Conservation (phyloP, 352 stramenopile genomes). For the Globisporangium spiculum region DNA sequence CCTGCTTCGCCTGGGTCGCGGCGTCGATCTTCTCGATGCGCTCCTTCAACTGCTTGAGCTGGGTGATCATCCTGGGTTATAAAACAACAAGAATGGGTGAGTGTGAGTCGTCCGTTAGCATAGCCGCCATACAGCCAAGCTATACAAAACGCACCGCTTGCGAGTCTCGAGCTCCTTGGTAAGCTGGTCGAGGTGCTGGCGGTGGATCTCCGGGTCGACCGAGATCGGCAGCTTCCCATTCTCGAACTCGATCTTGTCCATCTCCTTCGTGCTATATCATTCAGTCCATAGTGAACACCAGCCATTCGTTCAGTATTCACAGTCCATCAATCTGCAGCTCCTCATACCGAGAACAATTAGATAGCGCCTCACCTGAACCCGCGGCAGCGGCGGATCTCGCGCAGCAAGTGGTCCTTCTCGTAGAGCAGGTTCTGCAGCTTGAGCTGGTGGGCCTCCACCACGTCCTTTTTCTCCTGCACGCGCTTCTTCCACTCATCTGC, state of each 20-base stretch:
- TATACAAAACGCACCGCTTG: slow-evolving; percentile 38
- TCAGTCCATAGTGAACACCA: neutral
- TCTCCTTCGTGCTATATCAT: slow-evolving; percentile 56
- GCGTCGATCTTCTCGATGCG: slow-evolving; percentile 61
- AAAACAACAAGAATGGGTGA: neutral
- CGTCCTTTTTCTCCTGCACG: slow-evolving; percentile 72
- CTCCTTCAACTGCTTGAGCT: slow-evolving; percentile 60
- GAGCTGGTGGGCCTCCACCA: slow-evolving; percentile 71
- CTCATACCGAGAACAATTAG: too few species aligned
- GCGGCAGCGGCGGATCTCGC: slow-evolving; percentile 70
- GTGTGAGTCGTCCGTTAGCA: neutral
- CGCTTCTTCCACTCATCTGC: slow-evolving; percentile 59
- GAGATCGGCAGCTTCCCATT: slow-evolving; percentile 49
- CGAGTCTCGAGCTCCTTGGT: slow-evolving; percentile 57
- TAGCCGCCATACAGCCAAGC: neutral
- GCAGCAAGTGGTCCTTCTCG: slow-evolving; percentile 78
- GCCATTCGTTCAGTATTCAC: neutral
- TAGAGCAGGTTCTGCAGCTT: slow-evolving; percentile 82
- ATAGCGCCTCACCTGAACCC: slow-evolving; percentile 40
- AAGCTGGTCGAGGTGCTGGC: slow-evolving; percentile 62
- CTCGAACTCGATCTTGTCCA: slow-evolving; percentile 78
- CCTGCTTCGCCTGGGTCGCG: slow-evolving; percentile 52
- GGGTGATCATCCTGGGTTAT: slow-evolving; percentile 36
- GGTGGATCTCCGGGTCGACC: slow-evolving; percentile 50
- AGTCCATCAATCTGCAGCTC: neutral